Conservation (phyloP, 805 yeast genomes). For the Yarrowia sp. region DNA sequence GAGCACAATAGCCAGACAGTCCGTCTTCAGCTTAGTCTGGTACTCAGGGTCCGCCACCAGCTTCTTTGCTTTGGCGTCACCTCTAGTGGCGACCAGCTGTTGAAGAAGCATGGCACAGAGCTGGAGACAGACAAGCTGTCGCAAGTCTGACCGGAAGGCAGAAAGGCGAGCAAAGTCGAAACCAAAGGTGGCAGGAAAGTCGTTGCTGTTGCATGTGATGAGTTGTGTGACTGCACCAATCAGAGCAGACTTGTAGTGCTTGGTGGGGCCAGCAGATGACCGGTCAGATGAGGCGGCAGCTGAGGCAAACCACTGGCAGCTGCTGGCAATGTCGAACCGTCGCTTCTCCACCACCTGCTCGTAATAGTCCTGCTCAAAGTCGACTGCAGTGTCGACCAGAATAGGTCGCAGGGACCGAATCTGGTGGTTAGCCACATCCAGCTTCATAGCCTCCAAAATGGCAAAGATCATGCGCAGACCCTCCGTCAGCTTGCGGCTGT, state of each 20-base stretch:
- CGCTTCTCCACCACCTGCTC: slow-evolving; percentile 45
- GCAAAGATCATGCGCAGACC: slow-evolving; percentile 77
- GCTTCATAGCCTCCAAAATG: slow-evolving; percentile 88
- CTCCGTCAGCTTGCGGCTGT: slow-evolving; percentile 55
- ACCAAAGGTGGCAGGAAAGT: slow-evolving; percentile 78
- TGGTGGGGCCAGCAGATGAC: slow-evolving; percentile 6
- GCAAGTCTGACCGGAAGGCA: slow-evolving; percentile 75
- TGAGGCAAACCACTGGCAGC: slow-evolving; percentile 55
- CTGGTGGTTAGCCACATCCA: slow-evolving; percentile 94
- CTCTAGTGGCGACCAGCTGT: slow-evolving; percentile 49
- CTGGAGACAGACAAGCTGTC: slow-evolving; percentile 79
- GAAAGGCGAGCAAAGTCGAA: slow-evolving; percentile 82
- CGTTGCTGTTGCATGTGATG: slow-evolving; percentile 58
- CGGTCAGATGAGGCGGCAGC: slow-evolving; percentile 5
- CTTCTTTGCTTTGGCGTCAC: slow-evolving; percentile 39
- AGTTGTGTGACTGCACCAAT: slow-evolving; percentile 46
- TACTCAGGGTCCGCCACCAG: slow-evolving; percentile 39
- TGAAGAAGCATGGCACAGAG: slow-evolving; percentile 70
- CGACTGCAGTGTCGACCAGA: slow-evolving; percentile 79
- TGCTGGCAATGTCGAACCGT: slow-evolving; percentile 58
- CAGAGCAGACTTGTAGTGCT: slow-evolving; percentile 32
- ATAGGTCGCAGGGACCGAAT: slow-evolving; percentile 81
- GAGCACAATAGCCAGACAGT: slow-evolving; percentile 72
- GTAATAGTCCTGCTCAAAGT: slow-evolving; percentile 82
- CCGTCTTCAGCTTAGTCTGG: slow-evolving; percentile 56